Base-by-base conservation (phyloP, 2,329 filamentous ascomycete species). In the Thielaviopsis ethacetica region DNA sequence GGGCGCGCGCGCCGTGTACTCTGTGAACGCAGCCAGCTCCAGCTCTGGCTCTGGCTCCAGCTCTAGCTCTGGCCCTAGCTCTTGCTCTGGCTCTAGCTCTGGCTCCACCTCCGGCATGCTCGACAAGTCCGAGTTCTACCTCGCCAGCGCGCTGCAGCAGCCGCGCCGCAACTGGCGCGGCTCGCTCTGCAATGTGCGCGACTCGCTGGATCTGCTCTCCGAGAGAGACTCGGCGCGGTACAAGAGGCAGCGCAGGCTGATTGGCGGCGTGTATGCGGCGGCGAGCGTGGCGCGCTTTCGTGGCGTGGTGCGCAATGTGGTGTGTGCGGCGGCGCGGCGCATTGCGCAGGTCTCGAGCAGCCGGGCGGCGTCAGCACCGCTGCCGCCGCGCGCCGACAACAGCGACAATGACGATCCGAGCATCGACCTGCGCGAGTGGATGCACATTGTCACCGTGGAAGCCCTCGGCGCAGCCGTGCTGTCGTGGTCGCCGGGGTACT, bases 391-490 rank as follows among this genome's bases (percentile, higher is more conserved):
- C n/a, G n/a, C n/a, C n/a, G n/a, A n/a, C 65, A 1, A 26, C 3
- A 26, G 24, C 24, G 21, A 68, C 72, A 27, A 64, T n/a, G n/a
- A n/a, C n/a, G n/a, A n/a, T n/a, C n/a, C n/a, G 10, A 34, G 7
- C 7, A 4, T 79, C 3, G 75, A 79, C 59, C 64, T 80, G 19
- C 75, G 75, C 56, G 73, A 77, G 58, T 80, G 77, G 77, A 79
- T 79, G 76, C 77, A 80, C 65, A 78, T 80, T 59, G 68, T 78
- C 19, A 72, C 71, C 1, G 75, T 80, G 30, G 77, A 80, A 62
- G 77, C 73, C 22, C 71, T 80, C 2, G 72, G 74, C 0, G 75
- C 75, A 0, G 66, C 72, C 1, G 76, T 79, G 0, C 66, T 80
- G 1, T 75, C 75, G 0, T 79, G 77, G 77, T 78, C 76, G 0